These are phyloP conservation scores for Pugionium cornutum DNA, from an alignment of 345 rosid species.

Conservation along the genomic window DNA sequence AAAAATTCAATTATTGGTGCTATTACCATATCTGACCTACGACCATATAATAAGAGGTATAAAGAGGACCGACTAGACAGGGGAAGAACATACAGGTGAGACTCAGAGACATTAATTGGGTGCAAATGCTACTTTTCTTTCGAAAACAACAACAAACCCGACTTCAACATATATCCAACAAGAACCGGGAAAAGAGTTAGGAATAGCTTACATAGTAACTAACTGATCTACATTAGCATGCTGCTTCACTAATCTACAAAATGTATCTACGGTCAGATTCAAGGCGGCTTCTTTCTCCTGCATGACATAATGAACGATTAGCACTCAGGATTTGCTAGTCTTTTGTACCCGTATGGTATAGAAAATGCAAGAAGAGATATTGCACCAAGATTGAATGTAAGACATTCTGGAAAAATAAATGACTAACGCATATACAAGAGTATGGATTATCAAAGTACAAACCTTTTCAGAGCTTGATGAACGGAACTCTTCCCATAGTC, in stretches of 20 bases:
- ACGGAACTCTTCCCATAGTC: slow-evolving; percentile 95
- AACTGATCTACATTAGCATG: slow-evolving; percentile 85
- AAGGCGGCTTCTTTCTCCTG: slow-evolving; percentile 99
- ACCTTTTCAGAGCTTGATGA: slow-evolving; percentile 95
- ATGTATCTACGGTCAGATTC: slow-evolving; percentile 69
- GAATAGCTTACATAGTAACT: slow-evolving; percentile 70
- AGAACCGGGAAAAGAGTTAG: neutral
- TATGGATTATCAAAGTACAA: neutral
- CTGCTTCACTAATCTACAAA: slow-evolving; percentile 95
- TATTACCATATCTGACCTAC: slow-evolving; percentile 26
- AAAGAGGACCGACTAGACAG: slow-evolving; percentile 7
- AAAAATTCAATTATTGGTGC: slow-evolving; percentile 22
- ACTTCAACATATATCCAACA: neutral
- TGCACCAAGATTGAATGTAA: neutral
- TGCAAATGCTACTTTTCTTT: neutral
- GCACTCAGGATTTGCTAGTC: slow-evolving; percentile 7
- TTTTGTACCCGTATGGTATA: neutral
- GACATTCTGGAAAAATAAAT: neutral
- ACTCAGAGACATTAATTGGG: neutral
- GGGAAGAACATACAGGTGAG: slow-evolving; percentile 18
- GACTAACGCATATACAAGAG: neutral
- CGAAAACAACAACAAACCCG: neutral
- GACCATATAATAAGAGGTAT: neutral
- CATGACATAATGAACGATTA: slow-evolving; percentile 37
- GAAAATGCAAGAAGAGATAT: too few species aligned